Evolutionary conservation across 169 alveolate species (phyloP).

Genomic region (Theileria luwenshuni): DNA sequence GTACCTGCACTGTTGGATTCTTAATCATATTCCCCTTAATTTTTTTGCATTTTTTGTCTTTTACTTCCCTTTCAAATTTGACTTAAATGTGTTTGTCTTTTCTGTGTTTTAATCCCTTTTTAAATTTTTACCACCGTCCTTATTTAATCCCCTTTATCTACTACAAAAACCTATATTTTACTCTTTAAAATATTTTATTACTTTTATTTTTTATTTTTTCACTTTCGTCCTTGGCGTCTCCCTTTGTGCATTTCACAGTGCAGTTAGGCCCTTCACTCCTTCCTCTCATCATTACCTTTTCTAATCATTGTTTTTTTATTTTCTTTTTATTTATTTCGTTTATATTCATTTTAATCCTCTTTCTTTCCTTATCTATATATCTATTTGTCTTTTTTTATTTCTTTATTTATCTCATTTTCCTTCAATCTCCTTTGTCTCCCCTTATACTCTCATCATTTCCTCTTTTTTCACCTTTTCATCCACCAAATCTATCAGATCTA

Average conservation of each 20-base stretch:
- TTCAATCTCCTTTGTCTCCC: conserved; percentile 1
- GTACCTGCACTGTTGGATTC: conserved; percentile 18
- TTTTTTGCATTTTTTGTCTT: not conserved
- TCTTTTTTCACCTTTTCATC: not conserved
- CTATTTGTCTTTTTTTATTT: conserved; percentile 9
- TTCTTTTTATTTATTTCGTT: not conserved
- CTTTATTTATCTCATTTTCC: not conserved
- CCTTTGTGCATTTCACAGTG: conserved; percentile 19
- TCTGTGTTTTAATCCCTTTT: not conserved
- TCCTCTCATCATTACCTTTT: not conserved
- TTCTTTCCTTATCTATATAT: no score
- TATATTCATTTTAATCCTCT: not conserved
- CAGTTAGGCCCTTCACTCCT: conserved; percentile 12
- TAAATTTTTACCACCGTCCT: not conserved
- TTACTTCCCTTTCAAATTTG: not conserved
- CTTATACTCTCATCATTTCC: not conserved
- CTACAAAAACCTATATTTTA: not conserved
- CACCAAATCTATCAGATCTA: not conserved
- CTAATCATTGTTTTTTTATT: not conserved
- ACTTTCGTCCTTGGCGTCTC: not conserved
- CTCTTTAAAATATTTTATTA: not conserved
- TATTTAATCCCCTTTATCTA: not conserved
- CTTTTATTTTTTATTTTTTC: not conserved
- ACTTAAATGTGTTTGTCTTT: not conserved
- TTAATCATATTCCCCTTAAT: not conserved